Percentiles rank a stretch among this genome's conserved stretches.
Conservation (phyloP, 345 rosid genomes). For the Eucalyptus polyanthemos region DNA sequence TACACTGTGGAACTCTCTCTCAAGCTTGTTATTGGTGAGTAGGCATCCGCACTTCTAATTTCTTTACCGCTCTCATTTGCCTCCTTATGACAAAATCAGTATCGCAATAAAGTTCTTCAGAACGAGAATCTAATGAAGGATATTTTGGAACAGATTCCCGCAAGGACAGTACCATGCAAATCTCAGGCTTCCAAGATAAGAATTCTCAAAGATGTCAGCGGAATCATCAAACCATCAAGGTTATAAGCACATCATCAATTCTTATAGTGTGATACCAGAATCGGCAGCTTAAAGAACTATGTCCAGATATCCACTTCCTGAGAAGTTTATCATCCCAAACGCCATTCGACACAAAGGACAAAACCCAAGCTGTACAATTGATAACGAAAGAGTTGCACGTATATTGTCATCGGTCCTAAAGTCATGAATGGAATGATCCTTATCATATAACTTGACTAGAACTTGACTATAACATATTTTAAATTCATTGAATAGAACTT, state of each 20-base stretch:
- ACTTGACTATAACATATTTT: neutral
- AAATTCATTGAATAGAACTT: neutral
- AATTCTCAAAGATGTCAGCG: conserved; percentile 48
- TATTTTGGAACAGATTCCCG: neutral
- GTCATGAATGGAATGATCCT: neutral
- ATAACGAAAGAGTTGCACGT: neutral
- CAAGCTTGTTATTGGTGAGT: conserved; percentile 34
- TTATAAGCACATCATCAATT: neutral
- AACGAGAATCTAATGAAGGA: neutral
- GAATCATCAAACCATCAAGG: conserved; percentile 55
- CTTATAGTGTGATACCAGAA: neutral
- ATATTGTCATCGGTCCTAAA: neutral
- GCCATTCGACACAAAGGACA: neutral
- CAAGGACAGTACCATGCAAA: neutral
- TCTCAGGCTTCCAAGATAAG: conserved; percentile 17
- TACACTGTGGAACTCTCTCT: conserved; percentile 58
- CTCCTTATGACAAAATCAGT: neutral
- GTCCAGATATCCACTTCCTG: neutral
- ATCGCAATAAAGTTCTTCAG: neutral
- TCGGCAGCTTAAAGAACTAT: neutral
- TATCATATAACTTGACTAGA: neutral
- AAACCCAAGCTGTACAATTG: neutral
- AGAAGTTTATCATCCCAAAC: neutral
- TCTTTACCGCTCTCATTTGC: neutral
- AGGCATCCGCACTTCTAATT: neutral